Evolutionary conservation across 352 stramenopile genomes (phyloP).

Genomic region (Phytopythium sindhum): DNA sequence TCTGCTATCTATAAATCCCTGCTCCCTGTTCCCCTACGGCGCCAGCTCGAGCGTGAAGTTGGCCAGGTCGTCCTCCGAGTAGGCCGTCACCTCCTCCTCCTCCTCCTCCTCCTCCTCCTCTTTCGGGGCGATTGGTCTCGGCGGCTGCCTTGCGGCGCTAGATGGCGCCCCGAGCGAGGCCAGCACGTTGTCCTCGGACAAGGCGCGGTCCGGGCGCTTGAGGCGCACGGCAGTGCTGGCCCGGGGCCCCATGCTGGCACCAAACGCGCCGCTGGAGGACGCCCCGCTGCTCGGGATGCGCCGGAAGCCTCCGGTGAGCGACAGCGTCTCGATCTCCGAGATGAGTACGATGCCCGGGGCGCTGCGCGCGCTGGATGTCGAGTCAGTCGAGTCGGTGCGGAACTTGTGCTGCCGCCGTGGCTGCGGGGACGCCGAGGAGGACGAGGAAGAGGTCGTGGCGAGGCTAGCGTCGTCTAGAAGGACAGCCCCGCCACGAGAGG

Average conservation of each 20-base stretch:
- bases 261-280: constrained; percentile 11
- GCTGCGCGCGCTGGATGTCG: constrained; percentile 28
- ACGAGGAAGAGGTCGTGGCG: neutral
- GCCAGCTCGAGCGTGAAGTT: constrained; percentile 72
- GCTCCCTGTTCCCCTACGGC: constrained; percentile 3
- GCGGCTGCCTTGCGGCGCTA: constrained; percentile 10
- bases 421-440: neutral
- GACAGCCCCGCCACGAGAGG: neutral
- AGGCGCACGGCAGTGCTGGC: constrained; percentile 9
- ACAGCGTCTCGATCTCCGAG: constrained; percentile 59
- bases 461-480: constrained; percentile 8
- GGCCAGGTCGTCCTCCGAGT: constrained; percentile 61
- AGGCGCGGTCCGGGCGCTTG: constrained; percentile 42
- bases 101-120: constrained; percentile 30
- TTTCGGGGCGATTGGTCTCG: neutral
- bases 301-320: constrained; percentile 56
- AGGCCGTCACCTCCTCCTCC: constrained; percentile 32
- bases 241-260: constrained; percentile 15
- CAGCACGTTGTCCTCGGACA: constrained; percentile 56
- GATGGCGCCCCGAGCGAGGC: neutral
- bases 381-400: constrained; percentile 44
- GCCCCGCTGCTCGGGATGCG: constrained; percentile 17
- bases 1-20: constrained; percentile 1
- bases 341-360: constrained; percentile 54
- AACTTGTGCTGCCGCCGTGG: constrained; percentile 29